Conservation (phyloP, 148 eudicot species). For the Rhododendron mucronatum region DNA sequence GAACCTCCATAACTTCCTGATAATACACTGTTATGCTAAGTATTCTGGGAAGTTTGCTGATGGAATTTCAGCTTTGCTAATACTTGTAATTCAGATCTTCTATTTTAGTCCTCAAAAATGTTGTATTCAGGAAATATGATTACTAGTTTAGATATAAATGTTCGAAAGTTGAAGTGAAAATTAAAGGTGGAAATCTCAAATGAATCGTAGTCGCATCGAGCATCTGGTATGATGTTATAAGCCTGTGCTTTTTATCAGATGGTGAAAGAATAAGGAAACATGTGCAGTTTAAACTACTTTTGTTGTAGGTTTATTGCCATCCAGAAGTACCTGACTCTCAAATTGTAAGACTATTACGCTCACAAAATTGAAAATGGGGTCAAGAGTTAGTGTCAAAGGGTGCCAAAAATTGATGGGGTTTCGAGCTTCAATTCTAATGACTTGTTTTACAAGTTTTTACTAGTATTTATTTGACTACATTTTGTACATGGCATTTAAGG, state of each 20-base stretch:
- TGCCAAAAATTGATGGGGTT: not conserved
- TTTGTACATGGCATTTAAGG: too few relatives aligned
- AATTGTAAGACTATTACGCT: too few relatives aligned
- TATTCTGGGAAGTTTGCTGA: not conserved
- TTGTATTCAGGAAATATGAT: constrained; percentile 1
- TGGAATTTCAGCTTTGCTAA: not conserved
- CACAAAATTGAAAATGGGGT: too few relatives aligned
- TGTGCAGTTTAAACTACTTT: not conserved
- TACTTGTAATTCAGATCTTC: not conserved
- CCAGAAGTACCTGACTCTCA: not conserved
- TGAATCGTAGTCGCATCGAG: not conserved
- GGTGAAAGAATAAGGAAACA: not conserved
- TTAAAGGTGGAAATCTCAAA: not conserved
- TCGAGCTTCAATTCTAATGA: not conserved
- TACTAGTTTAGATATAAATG: not conserved
- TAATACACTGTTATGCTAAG: not conserved
- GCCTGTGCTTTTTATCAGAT: not conserved
- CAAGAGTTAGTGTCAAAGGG: not conserved
- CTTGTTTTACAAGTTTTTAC: not conserved
- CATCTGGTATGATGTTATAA: not conserved
- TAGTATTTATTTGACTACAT: too few relatives aligned
- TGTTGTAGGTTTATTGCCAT: not conserved
- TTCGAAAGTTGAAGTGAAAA: not conserved
- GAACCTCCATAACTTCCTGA: not conserved
- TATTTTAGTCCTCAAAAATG: not conserved